phyloP scores from a whole-genome alignment of 805 yeast genomes.

The Jamesozyma rosinii region DNA sequence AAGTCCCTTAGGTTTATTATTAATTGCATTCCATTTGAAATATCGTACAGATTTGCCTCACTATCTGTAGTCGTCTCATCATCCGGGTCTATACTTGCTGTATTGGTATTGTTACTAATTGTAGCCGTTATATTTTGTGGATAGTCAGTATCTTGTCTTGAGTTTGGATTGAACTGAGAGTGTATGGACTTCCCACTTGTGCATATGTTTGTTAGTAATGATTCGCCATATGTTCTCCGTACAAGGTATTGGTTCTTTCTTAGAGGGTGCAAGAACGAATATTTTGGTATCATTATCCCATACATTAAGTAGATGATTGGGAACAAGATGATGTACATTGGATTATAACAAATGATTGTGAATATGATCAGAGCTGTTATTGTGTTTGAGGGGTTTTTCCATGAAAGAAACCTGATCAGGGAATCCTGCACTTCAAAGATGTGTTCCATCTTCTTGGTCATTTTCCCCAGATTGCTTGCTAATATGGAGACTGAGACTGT shows the following conservation, averaged over 20 bases:
- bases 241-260: slow-evolving; percentile 35
- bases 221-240: slow-evolving; percentile 43
- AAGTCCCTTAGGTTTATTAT: slow-evolving; percentile 60
- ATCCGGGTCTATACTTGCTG: neutral
- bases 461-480: slow-evolving; percentile 46
- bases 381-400: slow-evolving; percentile 71
- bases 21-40: slow-evolving; percentile 32
- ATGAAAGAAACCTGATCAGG: slow-evolving; percentile 49
- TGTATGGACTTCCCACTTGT: slow-evolving; percentile 14
- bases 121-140: neutral
- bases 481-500: slow-evolving; percentile 49
- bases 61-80: neutral
- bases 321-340: slow-evolving; percentile 52
- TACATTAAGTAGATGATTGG: slow-evolving; percentile 51
- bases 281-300: slow-evolving; percentile 63
- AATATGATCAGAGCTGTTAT: slow-evolving; percentile 48
- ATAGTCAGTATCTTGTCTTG: neutral
- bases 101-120: neutral
- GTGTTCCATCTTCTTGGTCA: slow-evolving; percentile 47
- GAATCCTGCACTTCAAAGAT: slow-evolving; percentile 56
- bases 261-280: slow-evolving; percentile 57
- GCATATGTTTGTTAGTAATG: slow-evolving; percentile 36
- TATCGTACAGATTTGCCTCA: slow-evolving; percentile 9
- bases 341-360: slow-evolving; percentile 62
- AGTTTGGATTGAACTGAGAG: neutral